Conservation (phyloP, 2,329 filamentous ascomycete genomes). For the Botryosphaeria dothidea region DNA sequence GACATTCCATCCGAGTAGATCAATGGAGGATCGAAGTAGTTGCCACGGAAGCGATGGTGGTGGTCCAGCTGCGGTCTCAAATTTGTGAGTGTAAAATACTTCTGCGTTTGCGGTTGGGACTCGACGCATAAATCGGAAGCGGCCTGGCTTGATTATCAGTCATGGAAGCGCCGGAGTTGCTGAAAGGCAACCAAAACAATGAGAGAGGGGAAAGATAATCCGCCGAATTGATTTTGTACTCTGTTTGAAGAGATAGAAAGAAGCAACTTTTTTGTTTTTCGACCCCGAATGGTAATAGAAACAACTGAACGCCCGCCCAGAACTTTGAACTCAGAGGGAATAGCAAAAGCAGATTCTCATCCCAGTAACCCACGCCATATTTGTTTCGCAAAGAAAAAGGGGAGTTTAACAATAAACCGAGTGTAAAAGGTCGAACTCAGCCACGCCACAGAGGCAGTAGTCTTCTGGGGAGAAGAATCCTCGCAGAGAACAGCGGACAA, state of each 20-base stretch:
- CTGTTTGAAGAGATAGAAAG: background rate
- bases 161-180: too few relatives aligned
- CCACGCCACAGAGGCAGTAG: background rate
- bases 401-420: background rate
- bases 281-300: background rate
- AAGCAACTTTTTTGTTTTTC: conserved; percentile 15
- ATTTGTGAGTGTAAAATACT: too few relatives aligned
- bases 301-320: background rate
- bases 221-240: conserved; percentile 9
- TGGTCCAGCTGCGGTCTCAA: too few relatives aligned
- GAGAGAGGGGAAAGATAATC: background rate
- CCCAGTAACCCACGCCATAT: conserved; percentile 7
- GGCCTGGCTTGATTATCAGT: too few relatives aligned
- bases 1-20: too few relatives aligned
- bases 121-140: too few relatives aligned
- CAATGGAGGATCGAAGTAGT: too few relatives aligned
- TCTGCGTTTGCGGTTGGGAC: too few relatives aligned
- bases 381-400: background rate
- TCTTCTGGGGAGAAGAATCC: background rate
- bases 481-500: background rate
- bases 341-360: conserved; percentile 11
- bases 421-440: background rate
- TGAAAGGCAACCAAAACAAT: too few relatives aligned
- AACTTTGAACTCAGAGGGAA: conserved; percentile 10
- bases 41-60: too few relatives aligned